A percentile compares a stretch with the other conserved stretches of the same genome.
These are phyloP conservation scores for Acephala macrosclerotiorum DNA, from an alignment of 2,329 filamentous ascomycete species.

Conservation along the genomic window DNA sequence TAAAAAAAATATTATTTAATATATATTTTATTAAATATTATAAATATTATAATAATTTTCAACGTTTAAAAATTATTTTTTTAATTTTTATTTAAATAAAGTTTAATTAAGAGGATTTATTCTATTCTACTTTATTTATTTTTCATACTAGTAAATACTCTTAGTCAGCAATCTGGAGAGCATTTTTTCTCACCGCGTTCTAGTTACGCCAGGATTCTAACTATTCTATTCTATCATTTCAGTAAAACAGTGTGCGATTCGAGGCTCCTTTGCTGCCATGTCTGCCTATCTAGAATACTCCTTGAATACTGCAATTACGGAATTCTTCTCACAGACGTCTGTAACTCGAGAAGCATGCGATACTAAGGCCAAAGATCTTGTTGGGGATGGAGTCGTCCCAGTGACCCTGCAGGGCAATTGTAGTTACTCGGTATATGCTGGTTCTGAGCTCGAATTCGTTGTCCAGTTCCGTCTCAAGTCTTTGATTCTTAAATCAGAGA, in stretches of 20 bases:
- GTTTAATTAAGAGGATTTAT: too few relatives aligned
- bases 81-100: too few relatives aligned
- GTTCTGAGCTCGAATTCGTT: slow-evolving; percentile 44
- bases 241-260: slow-evolving; percentile 27
- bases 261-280: slow-evolving; percentile 25
- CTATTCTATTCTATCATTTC: slow-evolving; percentile 26
- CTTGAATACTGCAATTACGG: slow-evolving; percentile 37
- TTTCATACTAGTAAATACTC: too few relatives aligned
- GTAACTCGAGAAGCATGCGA: slow-evolving; percentile 34
- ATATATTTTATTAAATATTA: too few relatives aligned
- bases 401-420: slow-evolving; percentile 48
- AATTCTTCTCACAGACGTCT: slow-evolving; percentile 42
- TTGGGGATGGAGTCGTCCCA: slow-evolving; percentile 43
- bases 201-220: slow-evolving; percentile 23
- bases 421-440: slow-evolving; percentile 51
- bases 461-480: slow-evolving; percentile 50
- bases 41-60: too few relatives aligned
- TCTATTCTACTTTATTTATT: too few relatives aligned
- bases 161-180: slow-evolving; percentile 12
- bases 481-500: slow-evolving; percentile 45
- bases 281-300: slow-evolving; percentile 35
- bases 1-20: too few relatives aligned
- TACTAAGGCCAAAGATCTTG: slow-evolving; percentile 39
- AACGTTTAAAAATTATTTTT: too few relatives aligned
- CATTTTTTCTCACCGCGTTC: slow-evolving; percentile 21